These are phyloP conservation scores for Talaromyces funiculosus DNA, from an alignment of 2,329 filamentous ascomycete species.

Conservation along the genomic window DNA sequence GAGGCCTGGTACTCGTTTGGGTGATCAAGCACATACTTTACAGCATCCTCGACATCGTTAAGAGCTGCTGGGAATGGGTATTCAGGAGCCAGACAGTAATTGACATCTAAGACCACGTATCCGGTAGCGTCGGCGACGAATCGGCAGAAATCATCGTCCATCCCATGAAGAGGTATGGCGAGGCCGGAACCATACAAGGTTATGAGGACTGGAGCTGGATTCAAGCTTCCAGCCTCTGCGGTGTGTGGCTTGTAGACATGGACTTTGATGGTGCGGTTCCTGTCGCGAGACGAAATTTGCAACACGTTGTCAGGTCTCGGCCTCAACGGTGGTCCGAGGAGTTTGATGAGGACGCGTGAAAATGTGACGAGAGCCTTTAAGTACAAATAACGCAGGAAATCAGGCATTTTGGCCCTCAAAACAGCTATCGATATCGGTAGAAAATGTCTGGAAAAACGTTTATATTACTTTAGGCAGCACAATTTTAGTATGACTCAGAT, in stretches of 20 bases:
- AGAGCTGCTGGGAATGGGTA: slow-evolving; percentile 33
- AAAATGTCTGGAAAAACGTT: not conserved
- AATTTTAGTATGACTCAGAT: not conserved
- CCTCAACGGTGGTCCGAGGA: not conserved
- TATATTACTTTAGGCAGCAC: not conserved
- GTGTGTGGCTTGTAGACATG: slow-evolving; percentile 21
- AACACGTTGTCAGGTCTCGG: slow-evolving; percentile 24
- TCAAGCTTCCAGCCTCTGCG: not conserved
- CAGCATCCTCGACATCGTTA: slow-evolving; percentile 31
- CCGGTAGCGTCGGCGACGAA: slow-evolving; percentile 19
- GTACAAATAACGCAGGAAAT: not conserved
- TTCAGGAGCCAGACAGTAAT: slow-evolving; percentile 37
- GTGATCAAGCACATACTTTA: slow-evolving; percentile 28
- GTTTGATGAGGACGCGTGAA: not conserved
- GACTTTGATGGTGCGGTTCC: slow-evolving; percentile 21
- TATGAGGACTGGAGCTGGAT: slow-evolving; percentile 22
- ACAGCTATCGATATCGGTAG: not conserved
- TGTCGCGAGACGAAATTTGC: slow-evolving; percentile 27
- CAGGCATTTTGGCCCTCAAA: not conserved
- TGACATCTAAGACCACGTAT: slow-evolving; percentile 31
- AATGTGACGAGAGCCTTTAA: slow-evolving; percentile 7
- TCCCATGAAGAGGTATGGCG: slow-evolving; percentile 24
- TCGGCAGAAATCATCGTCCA: slow-evolving; percentile 24
- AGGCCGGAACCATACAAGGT: slow-evolving; percentile 30
- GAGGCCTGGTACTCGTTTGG: slow-evolving; percentile 26